Evolutionary conservation across 768 basidiomycete species (phyloP).

Genomic region (Cantharellus anzutake): DNA sequence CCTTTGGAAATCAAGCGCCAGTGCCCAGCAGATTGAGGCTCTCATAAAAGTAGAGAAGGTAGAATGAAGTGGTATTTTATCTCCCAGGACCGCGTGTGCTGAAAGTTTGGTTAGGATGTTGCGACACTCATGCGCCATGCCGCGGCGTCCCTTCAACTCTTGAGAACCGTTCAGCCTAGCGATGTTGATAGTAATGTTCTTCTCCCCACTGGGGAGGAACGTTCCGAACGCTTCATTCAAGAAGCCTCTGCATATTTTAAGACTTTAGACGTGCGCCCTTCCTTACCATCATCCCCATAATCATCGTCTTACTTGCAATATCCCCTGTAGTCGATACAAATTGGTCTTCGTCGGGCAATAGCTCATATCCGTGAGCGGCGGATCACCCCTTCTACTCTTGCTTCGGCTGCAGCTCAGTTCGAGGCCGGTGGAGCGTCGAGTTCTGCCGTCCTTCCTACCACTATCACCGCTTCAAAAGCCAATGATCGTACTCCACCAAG

Average conservation of each 20-base stretch:
- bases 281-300: neutral
- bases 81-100: neutral
- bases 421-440: neutral
- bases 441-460: neutral
- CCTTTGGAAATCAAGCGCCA: constrained; percentile 4
- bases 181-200: neutral
- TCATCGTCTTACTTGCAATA: neutral
- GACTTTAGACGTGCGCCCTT: constrained; percentile 6
- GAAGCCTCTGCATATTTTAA: constrained; percentile 9
- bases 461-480: neutral
- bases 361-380: constrained; percentile 5
- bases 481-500: neutral
- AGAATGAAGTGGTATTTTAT: neutral
- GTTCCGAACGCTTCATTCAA: constrained; percentile 7
- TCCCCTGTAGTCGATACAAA: constrained; percentile 4
- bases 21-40: constrained; percentile 6
- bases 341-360: constrained; percentile 2
- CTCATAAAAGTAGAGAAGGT: constrained; percentile 8
- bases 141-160: constrained; percentile 5
- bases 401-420: constrained; percentile 7
- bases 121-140: constrained; percentile 7
- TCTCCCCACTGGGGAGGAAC: constrained; percentile 5
- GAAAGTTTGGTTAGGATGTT: constrained; percentile 3
- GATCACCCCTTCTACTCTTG: constrained; percentile 7
- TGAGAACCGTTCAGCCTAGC: constrained; percentile 1